Evolutionary conservation across 345 rosid genomes (phyloP).

Genomic region (Lepidium africanum): DNA sequence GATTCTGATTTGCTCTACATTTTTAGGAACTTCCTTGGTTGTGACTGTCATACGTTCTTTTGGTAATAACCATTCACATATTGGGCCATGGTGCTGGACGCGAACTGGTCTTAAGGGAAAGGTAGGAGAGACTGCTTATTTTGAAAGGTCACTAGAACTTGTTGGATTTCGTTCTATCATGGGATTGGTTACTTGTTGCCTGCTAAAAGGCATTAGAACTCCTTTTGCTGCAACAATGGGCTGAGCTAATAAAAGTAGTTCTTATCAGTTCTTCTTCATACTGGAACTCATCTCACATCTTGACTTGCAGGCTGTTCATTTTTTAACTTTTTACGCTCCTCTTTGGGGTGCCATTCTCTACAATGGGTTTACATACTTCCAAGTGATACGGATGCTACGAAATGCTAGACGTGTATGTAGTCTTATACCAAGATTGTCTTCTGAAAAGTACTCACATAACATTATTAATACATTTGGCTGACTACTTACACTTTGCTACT

Average conservation of each 20-base stretch:
- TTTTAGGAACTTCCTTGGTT: slow-evolving; percentile 67
- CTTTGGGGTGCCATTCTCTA: slow-evolving; percentile 97
- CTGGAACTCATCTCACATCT: background rate
- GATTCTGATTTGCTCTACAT: slow-evolving; percentile 10
- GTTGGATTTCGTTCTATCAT: background rate
- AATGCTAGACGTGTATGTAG: slow-evolving; percentile 79
- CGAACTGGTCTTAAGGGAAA: slow-evolving; percentile 78
- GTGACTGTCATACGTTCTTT: slow-evolving; percentile 78
- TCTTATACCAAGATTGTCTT: background rate
- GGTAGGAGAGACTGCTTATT: slow-evolving; percentile 35
- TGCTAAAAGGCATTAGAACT: background rate
- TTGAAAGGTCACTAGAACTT: too few species aligned
- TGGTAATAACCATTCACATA: slow-evolving; percentile 68
- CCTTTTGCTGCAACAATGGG: background rate
- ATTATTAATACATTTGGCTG: background rate
- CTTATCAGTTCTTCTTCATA: background rate
- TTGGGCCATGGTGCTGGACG: slow-evolving; percentile 77
- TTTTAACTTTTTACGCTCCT: slow-evolving; percentile 78
- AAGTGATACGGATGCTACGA: slow-evolving; percentile 93
- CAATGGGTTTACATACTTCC: slow-evolving; percentile 88
- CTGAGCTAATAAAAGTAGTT: background rate
- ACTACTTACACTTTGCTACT: background rate
- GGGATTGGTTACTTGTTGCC: background rate
- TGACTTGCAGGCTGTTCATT: slow-evolving; percentile 74
- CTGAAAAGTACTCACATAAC: background rate